These are phyloP conservation scores for Coniophora puteana DNA, from an alignment of 1,284 basidiomycete species.

Conservation along the genomic window DNA sequence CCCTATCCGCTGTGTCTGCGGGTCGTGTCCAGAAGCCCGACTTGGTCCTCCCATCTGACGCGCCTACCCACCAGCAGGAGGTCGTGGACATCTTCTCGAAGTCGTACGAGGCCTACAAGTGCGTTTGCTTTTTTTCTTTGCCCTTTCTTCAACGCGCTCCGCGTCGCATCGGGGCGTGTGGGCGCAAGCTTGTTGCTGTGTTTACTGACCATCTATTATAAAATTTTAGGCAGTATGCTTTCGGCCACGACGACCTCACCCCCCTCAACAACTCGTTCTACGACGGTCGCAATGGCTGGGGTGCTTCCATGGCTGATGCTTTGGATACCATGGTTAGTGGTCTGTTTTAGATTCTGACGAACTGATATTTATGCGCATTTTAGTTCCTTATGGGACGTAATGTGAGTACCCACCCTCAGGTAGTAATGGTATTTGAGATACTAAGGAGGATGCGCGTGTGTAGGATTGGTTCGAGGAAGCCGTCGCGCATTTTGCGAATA, in stretches of 20 bases:
- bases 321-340: constrained; percentile 57
- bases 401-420: constrained; percentile 30
- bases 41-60: constrained; percentile 40
- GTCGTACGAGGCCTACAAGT: constrained; percentile 61
- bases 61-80: constrained; percentile 35
- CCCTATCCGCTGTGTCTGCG: constrained; percentile 17
- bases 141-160: constrained; percentile 1
- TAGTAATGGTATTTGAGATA: constrained; percentile 19
- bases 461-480: constrained; percentile 54
- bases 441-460: constrained; percentile 1
- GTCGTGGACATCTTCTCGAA: constrained; percentile 53
- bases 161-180: too few relatives aligned
- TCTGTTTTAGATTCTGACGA: constrained; percentile 1
- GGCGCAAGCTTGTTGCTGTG: not conserved
- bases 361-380: not conserved
- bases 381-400: constrained; percentile 54
- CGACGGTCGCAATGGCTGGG: constrained; percentile 69
- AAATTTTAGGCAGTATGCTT: constrained; percentile 48
- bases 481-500: constrained; percentile 42
- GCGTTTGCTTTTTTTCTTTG: constrained; percentile 14
- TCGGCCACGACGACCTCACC: constrained; percentile 59
- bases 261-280: constrained; percentile 46
- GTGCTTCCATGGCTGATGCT: constrained; percentile 62
- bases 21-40: constrained; percentile 41
- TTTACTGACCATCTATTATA: not conserved